Conservation (phyloP, 1,284 basidiomycete species). For the Leccinum discolor region DNA sequence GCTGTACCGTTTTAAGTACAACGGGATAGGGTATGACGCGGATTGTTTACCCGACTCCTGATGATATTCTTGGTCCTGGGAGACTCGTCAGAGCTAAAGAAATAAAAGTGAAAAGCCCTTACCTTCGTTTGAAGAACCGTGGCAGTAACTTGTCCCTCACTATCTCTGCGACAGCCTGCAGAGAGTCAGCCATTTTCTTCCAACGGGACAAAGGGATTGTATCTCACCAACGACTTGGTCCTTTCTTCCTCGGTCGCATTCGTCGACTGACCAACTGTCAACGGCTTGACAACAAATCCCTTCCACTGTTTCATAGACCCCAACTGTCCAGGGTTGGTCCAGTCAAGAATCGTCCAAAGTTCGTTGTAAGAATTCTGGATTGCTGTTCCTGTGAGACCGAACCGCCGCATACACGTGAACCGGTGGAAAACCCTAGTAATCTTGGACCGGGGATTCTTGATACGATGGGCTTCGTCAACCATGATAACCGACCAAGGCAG, state of each 20-base stretch:
- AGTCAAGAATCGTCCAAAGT: constrained; percentile 82
- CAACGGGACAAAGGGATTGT: not conserved
- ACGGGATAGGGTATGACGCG: not conserved
- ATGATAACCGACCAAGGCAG: constrained; percentile 72
- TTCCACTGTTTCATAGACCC: constrained; percentile 74
- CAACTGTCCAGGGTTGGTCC: constrained; percentile 73
- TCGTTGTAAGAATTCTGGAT: constrained; percentile 88
- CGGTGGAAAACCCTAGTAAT: constrained; percentile 64
- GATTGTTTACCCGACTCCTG: constrained; percentile 53
- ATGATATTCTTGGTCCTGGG: constrained; percentile 82
- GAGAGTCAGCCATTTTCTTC: constrained; percentile 6
- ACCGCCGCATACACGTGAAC: constrained; percentile 63
- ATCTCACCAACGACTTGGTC: constrained; percentile 49
- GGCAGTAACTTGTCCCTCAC: constrained; percentile 72
- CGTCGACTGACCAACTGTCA: constrained; percentile 69
- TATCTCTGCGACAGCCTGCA: constrained; percentile 53
- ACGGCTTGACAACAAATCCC: constrained; percentile 61
- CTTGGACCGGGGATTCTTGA: constrained; percentile 73
- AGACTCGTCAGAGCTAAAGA: constrained; percentile 4
- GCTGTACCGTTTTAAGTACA: constrained; percentile 37
- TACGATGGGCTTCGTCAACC: constrained; percentile 81
- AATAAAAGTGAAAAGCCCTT: constrained; percentile 9
- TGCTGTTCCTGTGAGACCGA: constrained; percentile 82
- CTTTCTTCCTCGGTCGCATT: constrained; percentile 64
- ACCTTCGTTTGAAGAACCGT: constrained; percentile 77